Conservation (phyloP, 2,329 filamentous ascomycete species). For the Neoscytalidium dimidiatum region DNA sequence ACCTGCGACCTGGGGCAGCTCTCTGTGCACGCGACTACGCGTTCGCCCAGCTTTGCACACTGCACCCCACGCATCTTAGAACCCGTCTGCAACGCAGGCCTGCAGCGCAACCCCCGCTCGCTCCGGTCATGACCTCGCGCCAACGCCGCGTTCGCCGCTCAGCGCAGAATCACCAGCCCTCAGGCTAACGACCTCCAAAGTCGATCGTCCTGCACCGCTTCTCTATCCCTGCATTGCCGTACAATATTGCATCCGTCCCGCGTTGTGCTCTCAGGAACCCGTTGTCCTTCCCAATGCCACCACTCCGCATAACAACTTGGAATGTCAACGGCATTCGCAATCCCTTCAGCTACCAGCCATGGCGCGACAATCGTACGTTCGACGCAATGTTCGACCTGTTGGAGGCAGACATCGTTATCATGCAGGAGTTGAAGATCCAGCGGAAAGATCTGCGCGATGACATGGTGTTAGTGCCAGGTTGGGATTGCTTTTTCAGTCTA, state of each 20-base stretch:
- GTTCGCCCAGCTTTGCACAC: neutral
- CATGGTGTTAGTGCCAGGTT: constrained; percentile 91
- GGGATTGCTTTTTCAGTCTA: constrained; percentile 95
- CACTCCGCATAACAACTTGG: constrained; percentile 71
- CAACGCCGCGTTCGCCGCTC: neutral
- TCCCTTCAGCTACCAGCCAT: constrained; percentile 56
- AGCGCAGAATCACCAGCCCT: neutral
- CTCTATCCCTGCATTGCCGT: neutral
- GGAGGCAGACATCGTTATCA: constrained; percentile 87
- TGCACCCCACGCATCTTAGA: too few species aligned
- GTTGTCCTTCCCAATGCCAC: constrained; percentile 31
- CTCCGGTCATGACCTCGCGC: constrained; percentile 10
- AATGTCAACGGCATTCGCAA: constrained; percentile 58
- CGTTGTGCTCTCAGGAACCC: neutral
- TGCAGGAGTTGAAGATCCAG: constrained; percentile 97
- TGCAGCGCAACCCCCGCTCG: neutral
- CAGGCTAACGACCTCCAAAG: neutral
- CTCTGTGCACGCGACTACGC: neutral
- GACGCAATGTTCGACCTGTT: constrained; percentile 88
- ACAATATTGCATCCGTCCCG: neutral
- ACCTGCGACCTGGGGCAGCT: neutral
- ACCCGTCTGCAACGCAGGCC: neutral
- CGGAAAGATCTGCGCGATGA: constrained; percentile 89
- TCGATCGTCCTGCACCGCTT: neutral
- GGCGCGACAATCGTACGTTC: constrained; percentile 50